A percentile compares a stretch with the other conserved stretches of the same genome.
Evolutionary conservation across 2,329 filamentous ascomycete species (phyloP).

Genomic region (Diaporthe sp.): DNA sequence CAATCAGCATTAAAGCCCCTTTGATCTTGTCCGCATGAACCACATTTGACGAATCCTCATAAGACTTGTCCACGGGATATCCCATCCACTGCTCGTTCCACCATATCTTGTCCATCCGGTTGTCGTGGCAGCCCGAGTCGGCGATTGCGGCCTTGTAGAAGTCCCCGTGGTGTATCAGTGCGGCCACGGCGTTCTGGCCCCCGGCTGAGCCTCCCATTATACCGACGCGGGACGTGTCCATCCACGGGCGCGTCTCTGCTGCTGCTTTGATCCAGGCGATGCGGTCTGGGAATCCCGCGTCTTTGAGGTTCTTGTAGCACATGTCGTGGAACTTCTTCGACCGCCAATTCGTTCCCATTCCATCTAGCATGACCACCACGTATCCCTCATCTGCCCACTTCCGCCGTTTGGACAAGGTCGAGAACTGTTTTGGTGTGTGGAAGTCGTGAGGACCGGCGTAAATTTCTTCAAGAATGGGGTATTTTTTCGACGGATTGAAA

Average conservation of each 20-base stretch:
- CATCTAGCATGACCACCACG: neutral
- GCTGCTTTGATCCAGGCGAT: constrained; percentile 11
- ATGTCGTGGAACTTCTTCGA: neutral
- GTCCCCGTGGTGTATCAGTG: neutral
- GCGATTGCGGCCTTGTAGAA: neutral
- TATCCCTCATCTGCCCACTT: constrained; percentile 1
- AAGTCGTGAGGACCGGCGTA: neutral
- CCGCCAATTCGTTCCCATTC: neutral
- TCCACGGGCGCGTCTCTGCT: constrained; percentile 2
- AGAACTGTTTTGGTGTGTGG: neutral
- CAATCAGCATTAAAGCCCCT: neutral
- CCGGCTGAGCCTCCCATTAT: constrained; percentile 3
- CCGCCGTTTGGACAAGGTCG: neutral
- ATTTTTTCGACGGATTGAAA: neutral
- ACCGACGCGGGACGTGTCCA: neutral
- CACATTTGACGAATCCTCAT: neutral
- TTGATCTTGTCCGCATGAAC: neutral
- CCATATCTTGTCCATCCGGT: constrained; percentile 20
- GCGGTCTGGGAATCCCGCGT: neutral
- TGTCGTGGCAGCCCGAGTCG: neutral
- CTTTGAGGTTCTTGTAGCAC: constrained; percentile 7
- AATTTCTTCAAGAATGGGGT: neutral
- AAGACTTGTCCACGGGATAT: constrained; percentile 1
- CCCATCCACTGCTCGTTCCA: constrained; percentile 20
- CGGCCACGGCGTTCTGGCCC: constrained; percentile 1